These are phyloP conservation scores for Ceratocystis smalleyi DNA, from an alignment of 2,329 filamentous ascomycete genomes.

Conservation along the genomic window DNA sequence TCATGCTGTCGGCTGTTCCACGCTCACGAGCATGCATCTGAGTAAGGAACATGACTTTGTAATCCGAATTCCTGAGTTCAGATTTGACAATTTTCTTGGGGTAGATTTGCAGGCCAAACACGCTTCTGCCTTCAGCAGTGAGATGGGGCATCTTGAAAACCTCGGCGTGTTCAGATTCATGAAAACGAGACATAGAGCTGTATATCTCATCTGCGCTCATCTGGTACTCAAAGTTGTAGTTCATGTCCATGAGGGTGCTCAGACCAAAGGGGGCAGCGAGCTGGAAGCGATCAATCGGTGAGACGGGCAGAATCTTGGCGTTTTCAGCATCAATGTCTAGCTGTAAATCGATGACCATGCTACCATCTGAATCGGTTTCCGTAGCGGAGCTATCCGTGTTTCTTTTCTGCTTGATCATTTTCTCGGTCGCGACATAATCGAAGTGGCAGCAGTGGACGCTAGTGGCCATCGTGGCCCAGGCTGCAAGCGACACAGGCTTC, in stretches of 20 bases:
- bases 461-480: not conserved
- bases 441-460: not conserved
- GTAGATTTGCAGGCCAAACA: conserved; percentile 25
- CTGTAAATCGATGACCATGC: not conserved
- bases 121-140: conserved; percentile 29
- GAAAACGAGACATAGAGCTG: conserved; percentile 30
- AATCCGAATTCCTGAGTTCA: conserved; percentile 20
- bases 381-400: not conserved
- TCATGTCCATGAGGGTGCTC: conserved; percentile 23
- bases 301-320: conserved; percentile 1
- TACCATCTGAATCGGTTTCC: not conserved
- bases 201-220: conserved; percentile 32
- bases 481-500: not conserved
- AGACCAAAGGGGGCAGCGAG: conserved; percentile 22
- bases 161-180: conserved; percentile 26
- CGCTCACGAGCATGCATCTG: conserved; percentile 44
- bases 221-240: conserved; percentile 25
- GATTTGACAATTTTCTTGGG: conserved; percentile 7
- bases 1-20: conserved; percentile 38
- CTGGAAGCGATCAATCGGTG: not conserved
- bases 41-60: conserved; percentile 37
- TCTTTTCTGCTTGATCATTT: not conserved
- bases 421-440: not conserved
- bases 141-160: conserved; percentile 30
- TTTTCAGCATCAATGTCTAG: not conserved